Base-by-base conservation (phyloP, 495 filamentous ascomycete genomes). In the Trichoderma orchidacearum region DNA sequence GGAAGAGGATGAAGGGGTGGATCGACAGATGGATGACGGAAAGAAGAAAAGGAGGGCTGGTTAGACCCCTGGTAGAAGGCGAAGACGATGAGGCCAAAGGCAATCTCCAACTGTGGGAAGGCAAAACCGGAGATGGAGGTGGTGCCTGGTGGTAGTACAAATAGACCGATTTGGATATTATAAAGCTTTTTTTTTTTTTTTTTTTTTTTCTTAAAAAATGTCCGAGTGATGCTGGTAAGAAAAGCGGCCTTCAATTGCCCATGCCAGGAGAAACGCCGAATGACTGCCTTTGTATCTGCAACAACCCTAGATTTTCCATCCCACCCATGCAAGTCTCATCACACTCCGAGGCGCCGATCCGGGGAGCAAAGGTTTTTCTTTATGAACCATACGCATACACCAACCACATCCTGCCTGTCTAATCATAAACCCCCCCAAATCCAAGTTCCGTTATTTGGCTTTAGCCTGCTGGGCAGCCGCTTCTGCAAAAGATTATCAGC, bases 1-100 rank as follows among this genome's bases (percentile, higher is more conserved):
- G 93, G 52, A 83, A 84, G 68, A 78, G 77, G 67, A 98, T 98
- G 93, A 95, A 88, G 77, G 76, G 63, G 9, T 98, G 93, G 93
- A 80, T 86, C 55, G 90, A 96, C 62, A 76, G 81, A 64, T 97
- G 93, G 93, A 72, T 86, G 57, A 73, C 68, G n/a, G 90, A 96
- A 72, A 83, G 88, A 75, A 80, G 82, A 74, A 89, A 82, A 70
- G 85, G 81, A 54, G 92, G 91, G 27, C 58, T 90, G 54, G 87
- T 89, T 48, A 74, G 63, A 56, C 68, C 87, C 36, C 57, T 73
- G 52, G 59, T 61, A 21, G 67, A 60, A 9, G 65, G 57, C n/a
- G 60, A 58, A 23, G 66, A 60, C 29, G 65, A 61, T 48, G 63
- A 62, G 1, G 64, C 57, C 48, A 63, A 30, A 57, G 58, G 34